phyloP scores from a whole-genome alignment of 2,329 filamentous ascomycete genomes.

The Westerdykella aurantiaca region DNA sequence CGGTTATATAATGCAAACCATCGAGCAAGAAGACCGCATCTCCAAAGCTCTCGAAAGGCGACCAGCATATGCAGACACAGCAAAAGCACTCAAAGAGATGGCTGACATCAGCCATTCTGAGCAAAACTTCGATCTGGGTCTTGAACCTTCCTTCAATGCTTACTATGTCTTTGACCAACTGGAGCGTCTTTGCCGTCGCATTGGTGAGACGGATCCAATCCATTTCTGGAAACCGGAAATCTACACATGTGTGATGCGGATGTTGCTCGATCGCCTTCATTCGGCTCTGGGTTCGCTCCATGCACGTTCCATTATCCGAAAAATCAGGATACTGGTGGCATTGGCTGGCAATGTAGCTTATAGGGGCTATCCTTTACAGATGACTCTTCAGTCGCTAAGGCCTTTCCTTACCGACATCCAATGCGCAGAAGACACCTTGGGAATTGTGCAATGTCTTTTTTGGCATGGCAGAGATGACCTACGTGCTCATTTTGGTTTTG shows the following conservation, averaged over 20 bases:
- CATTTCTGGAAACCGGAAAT: slow-evolving; percentile 71
- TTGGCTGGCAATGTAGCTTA: slow-evolving; percentile 69
- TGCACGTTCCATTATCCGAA: slow-evolving; percentile 78
- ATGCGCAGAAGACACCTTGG: slow-evolving; percentile 85
- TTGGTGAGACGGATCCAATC: slow-evolving; percentile 51
- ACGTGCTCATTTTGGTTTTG: slow-evolving; percentile 61
- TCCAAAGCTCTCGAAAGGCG: slow-evolving; percentile 52
- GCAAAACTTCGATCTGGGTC: slow-evolving; percentile 63
- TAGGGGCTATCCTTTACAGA: slow-evolving; percentile 77
- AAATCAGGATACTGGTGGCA: slow-evolving; percentile 73
- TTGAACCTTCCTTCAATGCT: slow-evolving; percentile 80
- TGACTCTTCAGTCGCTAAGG: slow-evolving; percentile 75
- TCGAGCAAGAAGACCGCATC: slow-evolving; percentile 39
- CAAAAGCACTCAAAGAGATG: slow-evolving; percentile 63
- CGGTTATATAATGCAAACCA: slow-evolving; percentile 66
- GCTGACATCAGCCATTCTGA: slow-evolving; percentile 61
- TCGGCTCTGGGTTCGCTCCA: slow-evolving; percentile 80
- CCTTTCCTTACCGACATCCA: slow-evolving; percentile 75
- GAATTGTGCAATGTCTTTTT: slow-evolving; percentile 79
- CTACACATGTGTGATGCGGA: slow-evolving; percentile 68
- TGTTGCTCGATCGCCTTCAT: slow-evolving; percentile 74
- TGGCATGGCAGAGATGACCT: slow-evolving; percentile 62
- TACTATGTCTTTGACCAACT: slow-evolving; percentile 72
- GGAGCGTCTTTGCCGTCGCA: slow-evolving; percentile 68
- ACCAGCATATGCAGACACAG: slow-evolving; percentile 53